Base-by-base conservation (phyloP, 2,329 filamentous ascomycete genomes). In the Penicillium griseofulvum region DNA sequence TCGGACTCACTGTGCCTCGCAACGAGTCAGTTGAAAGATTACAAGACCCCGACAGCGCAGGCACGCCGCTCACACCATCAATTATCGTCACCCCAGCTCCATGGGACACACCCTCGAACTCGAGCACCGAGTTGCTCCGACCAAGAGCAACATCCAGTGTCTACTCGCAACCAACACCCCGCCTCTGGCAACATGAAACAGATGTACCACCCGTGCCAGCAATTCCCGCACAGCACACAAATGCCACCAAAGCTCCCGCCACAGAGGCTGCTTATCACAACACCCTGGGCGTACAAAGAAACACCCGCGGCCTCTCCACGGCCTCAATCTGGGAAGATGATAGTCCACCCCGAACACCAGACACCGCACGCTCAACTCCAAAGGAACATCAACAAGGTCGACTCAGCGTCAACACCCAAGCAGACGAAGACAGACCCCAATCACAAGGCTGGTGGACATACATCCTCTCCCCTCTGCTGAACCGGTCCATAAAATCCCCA, bases 381-480 rank as follows among this genome's bases (percentile, higher is more conserved):
- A 69, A 16, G 3, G n/a, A 2, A 6, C 34, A 28, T 16, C 29
- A 42, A 43, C 37, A 17, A 2, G 17, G 36, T 37, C 64, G 58
- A 24, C 61, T 68, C 12, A 73, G 68, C 41, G 65, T 75, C 19
- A 73, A 74, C 47, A 73, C 72, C 5, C 62, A 73, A 22, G n/a
- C 39, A 17, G 39, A 51, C 1, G 56, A 66, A 5, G 71, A 66
- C 38, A 68, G 74, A 44, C 78, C 70, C 29, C 66, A 72, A 26
- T 80, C 78, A 0, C 75, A 79, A 54, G 78, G 78, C 17, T 80
- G 78, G 78, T 80, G 78, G 78, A 80, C 74, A 28, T 71, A 75
- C 43, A 66, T 80, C 22, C 70, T 78, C 2, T 78, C 78, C 1
- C 78, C 78, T 0, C 64, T 79, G 6, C 56, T 79, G 2, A 67